A percentile compares a stretch with the other conserved stretches of the same genome.
Evolutionary conservation across 805 yeast species (phyloP).

Genomic region (Candida silvatica): DNA sequence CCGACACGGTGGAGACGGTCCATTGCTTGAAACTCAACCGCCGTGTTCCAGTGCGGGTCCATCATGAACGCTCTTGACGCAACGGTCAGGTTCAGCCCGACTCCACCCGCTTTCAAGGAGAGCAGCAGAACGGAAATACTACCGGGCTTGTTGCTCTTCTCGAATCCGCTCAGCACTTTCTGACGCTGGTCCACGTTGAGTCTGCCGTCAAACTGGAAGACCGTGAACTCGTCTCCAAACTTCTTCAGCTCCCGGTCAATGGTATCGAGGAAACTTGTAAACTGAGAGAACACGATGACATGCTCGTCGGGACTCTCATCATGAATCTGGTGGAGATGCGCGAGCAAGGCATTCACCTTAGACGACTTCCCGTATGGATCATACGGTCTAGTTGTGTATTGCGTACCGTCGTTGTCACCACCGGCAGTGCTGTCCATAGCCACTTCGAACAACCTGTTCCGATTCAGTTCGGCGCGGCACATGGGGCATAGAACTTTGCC

Average conservation of each 20-base stretch:
- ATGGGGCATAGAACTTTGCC: constrained; percentile 59
- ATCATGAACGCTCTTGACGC: constrained; percentile 82
- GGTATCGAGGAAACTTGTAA: constrained; percentile 72
- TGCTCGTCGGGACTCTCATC: constrained; percentile 58
- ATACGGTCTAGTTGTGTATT: constrained; percentile 29
- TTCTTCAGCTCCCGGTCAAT: constrained; percentile 51
- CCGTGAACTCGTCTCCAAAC: constrained; percentile 37
- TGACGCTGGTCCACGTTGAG: constrained; percentile 59
- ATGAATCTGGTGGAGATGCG: constrained; percentile 45
- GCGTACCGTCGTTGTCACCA: constrained; percentile 5
- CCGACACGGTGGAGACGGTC: constrained; percentile 91
- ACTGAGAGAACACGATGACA: constrained; percentile 85
- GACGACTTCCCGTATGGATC: constrained; percentile 55
- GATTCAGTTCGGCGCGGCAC: constrained; percentile 54
- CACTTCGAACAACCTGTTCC: constrained; percentile 38
- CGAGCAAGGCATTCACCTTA: constrained; percentile 60
- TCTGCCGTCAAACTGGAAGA: constrained; percentile 78
- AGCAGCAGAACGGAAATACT: constrained; percentile 43
- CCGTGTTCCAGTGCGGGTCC: constrained; percentile 98
- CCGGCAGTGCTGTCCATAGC: constrained; percentile 2
- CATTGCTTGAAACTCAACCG: constrained; percentile 85
- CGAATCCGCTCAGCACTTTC: constrained; percentile 49
- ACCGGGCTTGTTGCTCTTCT: constrained; percentile 13
- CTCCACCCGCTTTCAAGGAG: constrained; percentile 90
- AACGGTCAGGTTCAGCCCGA: constrained; percentile 78